Conservation (phyloP, 768 basidiomycete species). For the Postia placenta region DNA sequence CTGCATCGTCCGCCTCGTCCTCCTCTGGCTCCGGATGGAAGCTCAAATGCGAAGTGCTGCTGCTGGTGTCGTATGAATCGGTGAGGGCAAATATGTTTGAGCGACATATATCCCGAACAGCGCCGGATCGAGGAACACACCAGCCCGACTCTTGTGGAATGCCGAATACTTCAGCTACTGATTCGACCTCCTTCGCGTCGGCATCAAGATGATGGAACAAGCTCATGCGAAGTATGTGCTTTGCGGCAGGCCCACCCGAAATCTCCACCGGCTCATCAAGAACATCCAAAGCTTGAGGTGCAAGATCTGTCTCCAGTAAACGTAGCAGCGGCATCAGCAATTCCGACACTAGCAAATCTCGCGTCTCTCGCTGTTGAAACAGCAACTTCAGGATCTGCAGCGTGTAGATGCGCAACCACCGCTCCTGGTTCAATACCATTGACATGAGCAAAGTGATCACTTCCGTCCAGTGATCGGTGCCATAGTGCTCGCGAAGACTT, state of each 20-base stretch:
- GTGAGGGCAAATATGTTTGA: conserved; percentile 81
- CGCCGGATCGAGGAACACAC: conserved; percentile 70
- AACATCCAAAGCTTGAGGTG: conserved; percentile 85
- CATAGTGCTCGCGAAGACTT: conserved; percentile 82
- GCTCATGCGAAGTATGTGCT: conserved; percentile 89
- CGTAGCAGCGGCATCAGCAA: conserved; percentile 87
- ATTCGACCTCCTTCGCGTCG: conserved; percentile 41
- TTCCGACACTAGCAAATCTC: conserved; percentile 75
- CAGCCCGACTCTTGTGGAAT: conserved; percentile 80
- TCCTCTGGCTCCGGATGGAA: conserved; percentile 64
- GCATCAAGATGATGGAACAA: conserved; percentile 54
- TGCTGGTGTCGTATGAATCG: conserved; percentile 73
- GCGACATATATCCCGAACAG: conserved; percentile 56
- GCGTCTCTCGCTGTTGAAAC: conserved; percentile 79
- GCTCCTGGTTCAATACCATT: conserved; percentile 74
- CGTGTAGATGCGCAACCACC: conserved; percentile 75
- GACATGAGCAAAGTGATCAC: conserved; percentile 84
- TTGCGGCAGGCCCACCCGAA: conserved; percentile 69
- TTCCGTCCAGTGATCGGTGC: conserved; percentile 67
- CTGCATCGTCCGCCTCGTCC: conserved; percentile 21
- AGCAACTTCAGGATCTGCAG: conserved; percentile 88
- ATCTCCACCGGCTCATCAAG: conserved; percentile 85
- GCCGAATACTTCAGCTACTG: conserved; percentile 71
- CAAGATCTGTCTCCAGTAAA: conserved; percentile 81
- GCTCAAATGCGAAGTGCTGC: conserved; percentile 66